Base-by-base conservation (phyloP, 2,329 filamentous ascomycete genomes). In the Pseudogymnoascus pannorum region DNA sequence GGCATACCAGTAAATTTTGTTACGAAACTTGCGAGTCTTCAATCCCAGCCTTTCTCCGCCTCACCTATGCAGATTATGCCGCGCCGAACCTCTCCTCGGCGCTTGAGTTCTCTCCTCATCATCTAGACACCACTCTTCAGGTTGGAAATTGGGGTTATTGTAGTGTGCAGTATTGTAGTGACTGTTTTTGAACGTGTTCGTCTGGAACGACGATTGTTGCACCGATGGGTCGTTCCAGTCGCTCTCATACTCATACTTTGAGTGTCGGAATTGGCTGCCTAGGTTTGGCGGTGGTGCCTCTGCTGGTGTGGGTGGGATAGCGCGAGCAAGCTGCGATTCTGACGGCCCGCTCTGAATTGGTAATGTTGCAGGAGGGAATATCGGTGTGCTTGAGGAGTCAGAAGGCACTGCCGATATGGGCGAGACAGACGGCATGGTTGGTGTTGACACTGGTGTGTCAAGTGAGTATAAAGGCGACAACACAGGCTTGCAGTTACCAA, bases 101-200 rank as follows among this genome's bases (percentile, higher is more conserved):
- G n/a, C n/a, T 3, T 18, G 44, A 18, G 24, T 29, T 5, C 44
- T 54, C 18, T 72, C 72, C 9, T 73, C 72, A 2, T 64, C 66
- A 8, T 73, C 71, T 11, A 70, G 72, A 12, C 62, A 68, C 72
- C 72, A 82, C 70, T 81, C 78, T 65, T 83, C 80, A 0, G 81
- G 81, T 63, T 83, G 81, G 64, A 84, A 84, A 65, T 83, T 78
- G 40, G 83, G 82, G 65, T 88, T 88, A 63, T 84, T 84, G 66
- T 84, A 88, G 69, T 88, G 86, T 0, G 85, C 85, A 54, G 80
- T 80, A 67, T 87, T 88, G 73, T 83, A 87, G 60, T 87, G 82
- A 60, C 81, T 85, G 66, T 87, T 87, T 68, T 85, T 85, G 68
- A 88, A 88, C 1, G 81, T 83, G 58, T 76, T 80, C 1, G 82